A percentile compares a stretch with the other conserved stretches of the same genome.
Evolutionary conservation across 75 land plant genomes (phyloP).

Genomic region (Picea glauca): DNA sequence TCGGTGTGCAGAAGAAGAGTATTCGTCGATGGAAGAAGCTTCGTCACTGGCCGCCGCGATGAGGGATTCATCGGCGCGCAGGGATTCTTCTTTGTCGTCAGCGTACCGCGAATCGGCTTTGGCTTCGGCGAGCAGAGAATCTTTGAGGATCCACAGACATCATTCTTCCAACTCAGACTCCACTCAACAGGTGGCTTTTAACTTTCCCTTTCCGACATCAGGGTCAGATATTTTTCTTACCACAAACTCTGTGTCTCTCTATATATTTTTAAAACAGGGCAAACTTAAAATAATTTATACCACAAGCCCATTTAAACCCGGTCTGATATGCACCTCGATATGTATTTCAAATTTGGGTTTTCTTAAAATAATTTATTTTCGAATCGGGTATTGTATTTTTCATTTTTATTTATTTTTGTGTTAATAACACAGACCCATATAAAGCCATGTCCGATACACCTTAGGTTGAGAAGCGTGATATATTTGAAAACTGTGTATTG

Average conservation of each 20-base stretch:
- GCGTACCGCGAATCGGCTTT: constrained; percentile 33
- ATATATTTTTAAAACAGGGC: neutral
- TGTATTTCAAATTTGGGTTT: neutral
- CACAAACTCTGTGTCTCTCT: neutral
- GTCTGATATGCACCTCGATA: neutral
- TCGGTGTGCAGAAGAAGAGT: neutral
- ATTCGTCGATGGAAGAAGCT: constrained; percentile 8
- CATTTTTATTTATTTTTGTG: neutral
- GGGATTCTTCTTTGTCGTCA: constrained; percentile 54
- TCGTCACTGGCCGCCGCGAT: constrained; percentile 57
- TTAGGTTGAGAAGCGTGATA: too few species aligned
- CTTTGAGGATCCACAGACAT: constrained; percentile 2
- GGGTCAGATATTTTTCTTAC: neutral
- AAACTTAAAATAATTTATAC: neutral
- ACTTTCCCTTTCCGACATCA: neutral
- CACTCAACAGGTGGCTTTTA: constrained; percentile 3
- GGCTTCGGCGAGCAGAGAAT: neutral
- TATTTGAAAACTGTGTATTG: too few species aligned
- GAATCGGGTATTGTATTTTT: neutral
- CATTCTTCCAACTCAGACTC: neutral
- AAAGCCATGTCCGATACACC: neutral
- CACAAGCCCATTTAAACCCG: neutral
- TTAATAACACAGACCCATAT: neutral
- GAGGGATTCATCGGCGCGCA: constrained; percentile 42
- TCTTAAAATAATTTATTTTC: neutral